Conservation (phyloP, 2,329 filamentous ascomycete species). For the Tolypocladium tundrense region DNA sequence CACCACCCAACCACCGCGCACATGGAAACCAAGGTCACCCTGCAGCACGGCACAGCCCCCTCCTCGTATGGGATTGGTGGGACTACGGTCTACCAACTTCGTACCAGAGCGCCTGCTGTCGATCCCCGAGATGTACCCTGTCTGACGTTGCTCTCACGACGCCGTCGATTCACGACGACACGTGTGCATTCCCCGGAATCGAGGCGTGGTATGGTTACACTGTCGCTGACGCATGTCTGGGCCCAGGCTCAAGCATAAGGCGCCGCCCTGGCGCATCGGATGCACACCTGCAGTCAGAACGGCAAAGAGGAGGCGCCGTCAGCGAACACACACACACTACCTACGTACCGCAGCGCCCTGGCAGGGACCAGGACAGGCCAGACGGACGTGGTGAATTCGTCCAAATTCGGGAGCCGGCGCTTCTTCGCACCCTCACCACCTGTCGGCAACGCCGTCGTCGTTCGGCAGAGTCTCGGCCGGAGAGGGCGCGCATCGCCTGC, state of each 20-base stretch:
- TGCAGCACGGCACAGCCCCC: not conserved
- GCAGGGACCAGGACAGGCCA: not conserved
- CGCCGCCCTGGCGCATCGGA: not conserved
- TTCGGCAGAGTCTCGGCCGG: not conserved
- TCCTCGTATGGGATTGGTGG: not conserved
- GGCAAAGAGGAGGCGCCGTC: not conserved
- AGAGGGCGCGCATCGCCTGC: not conserved
- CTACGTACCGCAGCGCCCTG: not conserved
- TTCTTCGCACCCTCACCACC: not conserved
- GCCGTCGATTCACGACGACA: not conserved
- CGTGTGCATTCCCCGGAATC: conserved; percentile 1
- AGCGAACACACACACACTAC: not conserved
- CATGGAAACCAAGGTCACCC: not conserved
- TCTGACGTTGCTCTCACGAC: not conserved
- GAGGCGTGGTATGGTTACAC: not conserved
- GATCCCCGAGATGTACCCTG: not conserved
- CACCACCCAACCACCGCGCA: not conserved
- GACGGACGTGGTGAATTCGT: not conserved
- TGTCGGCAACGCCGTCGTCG: not conserved
- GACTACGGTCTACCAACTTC: not conserved
- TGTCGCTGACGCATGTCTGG: not conserved
- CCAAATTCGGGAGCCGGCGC: not conserved
- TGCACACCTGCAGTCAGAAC: not conserved
- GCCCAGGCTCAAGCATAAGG: not conserved
- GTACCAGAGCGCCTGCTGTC: not conserved